phyloP scores from a whole-genome alignment of 2,329 filamentous ascomycete species.

The Colletotrichum sp. region DNA sequence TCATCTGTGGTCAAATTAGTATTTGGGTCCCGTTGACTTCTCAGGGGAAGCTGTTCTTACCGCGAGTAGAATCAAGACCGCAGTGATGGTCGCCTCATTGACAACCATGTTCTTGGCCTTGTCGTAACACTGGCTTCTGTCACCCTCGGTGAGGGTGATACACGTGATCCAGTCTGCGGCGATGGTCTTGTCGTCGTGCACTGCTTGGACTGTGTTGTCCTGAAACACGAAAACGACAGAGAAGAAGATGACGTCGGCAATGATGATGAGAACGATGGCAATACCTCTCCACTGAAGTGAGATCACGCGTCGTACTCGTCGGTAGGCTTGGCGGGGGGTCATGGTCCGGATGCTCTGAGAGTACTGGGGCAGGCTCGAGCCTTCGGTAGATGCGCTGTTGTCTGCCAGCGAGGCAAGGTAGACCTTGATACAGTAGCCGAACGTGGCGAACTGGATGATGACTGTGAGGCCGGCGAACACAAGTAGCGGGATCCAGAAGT shows the following conservation, averaged over 20 bases:
- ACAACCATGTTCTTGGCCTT: conserved; percentile 69
- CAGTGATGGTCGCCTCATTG: conserved; percentile 77
- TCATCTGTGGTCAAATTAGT: conserved; percentile 57
- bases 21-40: not conserved
- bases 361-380: conserved; percentile 77
- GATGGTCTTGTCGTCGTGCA: conserved; percentile 57
- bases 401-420: conserved; percentile 87
- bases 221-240: conserved; percentile 89
- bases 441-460: conserved; percentile 83
- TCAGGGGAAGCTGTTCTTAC: conserved; percentile 54
- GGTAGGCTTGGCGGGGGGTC: conserved; percentile 86
- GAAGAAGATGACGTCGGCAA: conserved; percentile 93
- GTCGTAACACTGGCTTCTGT: conserved; percentile 71
- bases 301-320: conserved; percentile 84
- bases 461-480: conserved; percentile 78
- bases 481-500: conserved; percentile 90
- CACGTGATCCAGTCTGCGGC: conserved; percentile 75
- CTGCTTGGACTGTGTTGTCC: conserved; percentile 71
- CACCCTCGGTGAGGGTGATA: conserved; percentile 59
- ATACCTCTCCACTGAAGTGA: conserved; percentile 95
- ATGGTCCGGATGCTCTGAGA: conserved; percentile 76
- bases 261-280: conserved; percentile 85
- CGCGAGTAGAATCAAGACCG: conserved; percentile 82
- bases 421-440: conserved; percentile 92
- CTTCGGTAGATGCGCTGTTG: conserved; percentile 71